phyloP scores from a whole-genome alignment of 257 asterid species.

The Penstemon barbatus region DNA sequence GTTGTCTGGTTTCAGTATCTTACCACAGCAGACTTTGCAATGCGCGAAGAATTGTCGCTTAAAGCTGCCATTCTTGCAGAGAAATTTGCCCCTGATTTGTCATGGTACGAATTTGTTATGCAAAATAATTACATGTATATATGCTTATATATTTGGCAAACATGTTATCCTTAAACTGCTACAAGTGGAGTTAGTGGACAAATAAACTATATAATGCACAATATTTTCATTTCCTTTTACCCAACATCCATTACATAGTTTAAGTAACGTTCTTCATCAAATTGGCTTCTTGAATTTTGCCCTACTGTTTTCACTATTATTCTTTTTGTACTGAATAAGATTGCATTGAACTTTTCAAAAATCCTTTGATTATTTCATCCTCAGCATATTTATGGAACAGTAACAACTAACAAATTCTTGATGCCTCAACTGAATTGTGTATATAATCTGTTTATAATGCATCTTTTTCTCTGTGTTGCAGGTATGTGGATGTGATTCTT shows the following conservation, averaged over 20 bases:
- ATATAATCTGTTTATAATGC: slow-evolving; percentile 18
- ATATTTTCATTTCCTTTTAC: neutral
- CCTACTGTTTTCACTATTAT: slow-evolving; percentile 15
- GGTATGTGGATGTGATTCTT: slow-evolving; percentile 97
- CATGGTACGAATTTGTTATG: slow-evolving; percentile 62
- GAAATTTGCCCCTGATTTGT: slow-evolving; percentile 95
- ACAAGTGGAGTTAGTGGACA: neutral
- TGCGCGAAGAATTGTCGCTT: slow-evolving; percentile 64
- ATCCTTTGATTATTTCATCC: slow-evolving; percentile 4
- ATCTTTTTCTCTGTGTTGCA: slow-evolving; percentile 30
- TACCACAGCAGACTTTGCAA: slow-evolving; percentile 70
- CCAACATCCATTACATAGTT: neutral
- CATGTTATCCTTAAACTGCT: neutral
- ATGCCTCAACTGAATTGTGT: slow-evolving; percentile 4
- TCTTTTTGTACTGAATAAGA: slow-evolving; percentile 8
- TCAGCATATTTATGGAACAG: neutral
- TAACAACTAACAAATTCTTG: neutral
- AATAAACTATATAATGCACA: neutral
- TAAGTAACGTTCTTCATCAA: neutral
- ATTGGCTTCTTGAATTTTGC: slow-evolving; percentile 4
- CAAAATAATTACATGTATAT: neutral
- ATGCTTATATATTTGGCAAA: slow-evolving; percentile 21
- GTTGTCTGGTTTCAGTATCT: slow-evolving; percentile 58
- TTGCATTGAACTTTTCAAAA: slow-evolving; percentile 14
- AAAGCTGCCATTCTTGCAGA: slow-evolving; percentile 95